A percentile compares a stretch with the other conserved stretches of the same genome.
phyloP scores from a whole-genome alignment of 345 rosid species.

The Citrus maxima region DNA sequence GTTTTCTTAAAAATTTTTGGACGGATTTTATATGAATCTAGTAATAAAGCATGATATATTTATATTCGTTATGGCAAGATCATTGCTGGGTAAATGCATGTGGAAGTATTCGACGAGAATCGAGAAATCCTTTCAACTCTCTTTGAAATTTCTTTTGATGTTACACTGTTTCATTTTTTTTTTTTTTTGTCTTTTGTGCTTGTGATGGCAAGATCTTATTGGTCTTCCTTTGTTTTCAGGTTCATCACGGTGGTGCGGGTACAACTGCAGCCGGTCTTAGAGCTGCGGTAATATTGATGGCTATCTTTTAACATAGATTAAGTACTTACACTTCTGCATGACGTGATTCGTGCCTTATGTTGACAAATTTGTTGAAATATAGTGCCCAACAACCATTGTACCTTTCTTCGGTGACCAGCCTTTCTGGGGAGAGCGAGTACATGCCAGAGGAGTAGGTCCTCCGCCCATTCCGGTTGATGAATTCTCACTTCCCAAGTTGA shows the following conservation, averaged over 20 bases:
- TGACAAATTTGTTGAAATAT: slow-evolving; percentile 10
- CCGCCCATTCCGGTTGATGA: slow-evolving; percentile 87
- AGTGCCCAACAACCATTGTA: slow-evolving; percentile 97
- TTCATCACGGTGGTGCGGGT: slow-evolving; percentile 99
- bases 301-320: neutral
- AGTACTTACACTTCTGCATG: slow-evolving; percentile 2
- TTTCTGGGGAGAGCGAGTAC: slow-evolving; percentile 94
- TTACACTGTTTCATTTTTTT: neutral
- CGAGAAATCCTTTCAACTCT: neutral
- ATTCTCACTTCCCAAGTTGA: slow-evolving; percentile 73
- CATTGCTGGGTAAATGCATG: neutral
- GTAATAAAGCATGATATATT: neutral
- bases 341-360: neutral
- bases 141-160: neutral
- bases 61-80: neutral
- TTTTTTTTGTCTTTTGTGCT: neutral
- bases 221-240: slow-evolving; percentile 44
- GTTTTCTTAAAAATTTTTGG: neutral
- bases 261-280: slow-evolving; percentile 98
- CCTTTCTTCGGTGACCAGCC: slow-evolving; percentile 99
- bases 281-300: slow-evolving; percentile 60
- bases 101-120: neutral
- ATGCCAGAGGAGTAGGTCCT: slow-evolving; percentile 94
- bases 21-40: neutral
- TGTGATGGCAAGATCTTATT: neutral